Conservation (phyloP, 257 asterid genomes). For the Capsicum rhomboideum region DNA sequence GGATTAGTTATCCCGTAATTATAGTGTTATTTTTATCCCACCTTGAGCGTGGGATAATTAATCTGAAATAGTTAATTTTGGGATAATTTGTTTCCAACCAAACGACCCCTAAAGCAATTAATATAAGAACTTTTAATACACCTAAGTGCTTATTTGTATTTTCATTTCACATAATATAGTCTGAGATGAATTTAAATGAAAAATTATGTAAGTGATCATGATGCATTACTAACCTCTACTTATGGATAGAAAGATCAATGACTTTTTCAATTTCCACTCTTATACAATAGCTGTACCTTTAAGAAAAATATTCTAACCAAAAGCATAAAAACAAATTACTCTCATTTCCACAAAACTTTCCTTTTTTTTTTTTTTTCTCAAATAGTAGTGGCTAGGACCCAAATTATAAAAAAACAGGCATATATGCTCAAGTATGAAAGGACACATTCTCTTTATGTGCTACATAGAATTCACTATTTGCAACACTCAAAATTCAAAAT, state of each 20-base stretch:
- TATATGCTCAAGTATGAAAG: not conserved
- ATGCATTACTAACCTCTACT: not conserved
- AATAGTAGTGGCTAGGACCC: not conserved
- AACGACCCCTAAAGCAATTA: too few species aligned
- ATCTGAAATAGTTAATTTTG: too few species aligned
- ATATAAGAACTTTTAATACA: too few species aligned
- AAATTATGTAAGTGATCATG: not conserved
- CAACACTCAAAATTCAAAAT: not conserved
- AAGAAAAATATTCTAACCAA: not conserved
- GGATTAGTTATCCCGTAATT: too few species aligned
- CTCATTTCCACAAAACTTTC: not conserved
- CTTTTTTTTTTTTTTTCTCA: not conserved
- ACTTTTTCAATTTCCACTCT: not conserved
- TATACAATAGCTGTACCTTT: not conserved
- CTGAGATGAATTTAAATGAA: not conserved
- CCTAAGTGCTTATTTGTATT: not conserved
- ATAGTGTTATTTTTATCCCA: too few species aligned
- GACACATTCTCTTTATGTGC: constrained; percentile 1
- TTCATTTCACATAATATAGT: not conserved
- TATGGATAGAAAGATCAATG: not conserved
- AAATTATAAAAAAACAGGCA: not conserved
- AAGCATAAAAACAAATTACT: not conserved
- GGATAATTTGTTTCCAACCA: too few species aligned
- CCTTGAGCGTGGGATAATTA: too few species aligned
- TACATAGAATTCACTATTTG: not conserved